These are phyloP conservation scores for Vitis amurensis DNA, from an alignment of 164 flowering plant genomes.

Conservation along the genomic window DNA sequence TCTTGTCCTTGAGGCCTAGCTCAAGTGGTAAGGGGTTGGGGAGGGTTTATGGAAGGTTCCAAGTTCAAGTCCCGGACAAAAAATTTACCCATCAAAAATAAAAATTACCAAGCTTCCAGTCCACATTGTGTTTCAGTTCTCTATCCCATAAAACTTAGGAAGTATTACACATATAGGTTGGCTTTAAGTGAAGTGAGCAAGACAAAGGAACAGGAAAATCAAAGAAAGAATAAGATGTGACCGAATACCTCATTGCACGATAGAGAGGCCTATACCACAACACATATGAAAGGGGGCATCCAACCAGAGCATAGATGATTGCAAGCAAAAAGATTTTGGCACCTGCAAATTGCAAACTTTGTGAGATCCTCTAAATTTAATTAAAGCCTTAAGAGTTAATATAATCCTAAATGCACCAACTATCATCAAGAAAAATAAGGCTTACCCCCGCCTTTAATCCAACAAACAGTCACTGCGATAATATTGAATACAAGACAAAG, in stretches of 20 bases:
- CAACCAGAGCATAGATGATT: slow-evolving; percentile 76
- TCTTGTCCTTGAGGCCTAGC: too few species aligned
- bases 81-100: too few species aligned
- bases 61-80: too few species aligned
- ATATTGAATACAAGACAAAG: slow-evolving; percentile 85
- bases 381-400: background rate
- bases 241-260: slow-evolving; percentile 84
- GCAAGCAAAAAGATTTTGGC: slow-evolving; percentile 94
- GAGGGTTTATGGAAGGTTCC: too few species aligned
- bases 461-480: slow-evolving; percentile 75
- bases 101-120: too few species aligned
- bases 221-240: too few species aligned
- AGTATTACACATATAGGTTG: too few species aligned
- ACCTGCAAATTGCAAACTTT: slow-evolving; percentile 49
- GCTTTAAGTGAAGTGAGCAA: too few species aligned
- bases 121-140: too few species aligned
- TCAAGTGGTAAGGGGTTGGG: too few species aligned
- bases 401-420: background rate
- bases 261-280: slow-evolving; percentile 98
- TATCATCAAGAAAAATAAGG: background rate
- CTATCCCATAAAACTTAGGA: too few species aligned
- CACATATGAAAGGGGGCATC: slow-evolving; percentile 88
- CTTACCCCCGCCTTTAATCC: slow-evolving; percentile 93
- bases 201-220: too few species aligned
- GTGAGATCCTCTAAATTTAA: slow-evolving; percentile 13